A percentile compares a stretch with the other conserved stretches of the same genome.
Conservation (phyloP, 768 basidiomycete genomes). For the Boletus subcaerulescens region DNA sequence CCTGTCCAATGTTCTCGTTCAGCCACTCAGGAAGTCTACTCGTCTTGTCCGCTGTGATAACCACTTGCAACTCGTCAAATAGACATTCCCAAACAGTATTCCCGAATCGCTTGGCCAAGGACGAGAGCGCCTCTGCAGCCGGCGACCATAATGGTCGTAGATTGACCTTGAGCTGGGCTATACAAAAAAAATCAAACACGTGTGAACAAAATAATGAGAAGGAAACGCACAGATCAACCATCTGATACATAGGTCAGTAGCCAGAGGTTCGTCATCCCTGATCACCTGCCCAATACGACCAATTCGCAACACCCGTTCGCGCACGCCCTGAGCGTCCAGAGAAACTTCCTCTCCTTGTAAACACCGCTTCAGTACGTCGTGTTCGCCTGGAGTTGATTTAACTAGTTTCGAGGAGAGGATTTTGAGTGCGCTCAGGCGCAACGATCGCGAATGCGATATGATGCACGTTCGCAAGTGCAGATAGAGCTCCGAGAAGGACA, state of each 20-base stretch:
- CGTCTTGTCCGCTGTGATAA: constrained; percentile 14
- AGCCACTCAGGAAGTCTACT: constrained; percentile 25
- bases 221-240: constrained; percentile 68
- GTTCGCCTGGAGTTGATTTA: constrained; percentile 38
- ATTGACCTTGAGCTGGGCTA: constrained; percentile 92
- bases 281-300: constrained; percentile 65
- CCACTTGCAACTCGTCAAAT: constrained; percentile 56
- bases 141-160: constrained; percentile 88
- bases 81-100: constrained; percentile 71
- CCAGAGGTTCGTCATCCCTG: constrained; percentile 45
- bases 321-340: constrained; percentile 72
- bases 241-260: constrained; percentile 60
- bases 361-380: constrained; percentile 61
- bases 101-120: constrained; percentile 52
- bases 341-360: constrained; percentile 79
- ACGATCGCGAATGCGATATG: constrained; percentile 65
- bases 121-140: constrained; percentile 62
- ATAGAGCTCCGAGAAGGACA: constrained; percentile 52
- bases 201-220: background rate
- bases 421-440: constrained; percentile 64
- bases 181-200: background rate
- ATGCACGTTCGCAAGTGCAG: constrained; percentile 50
- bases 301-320: constrained; percentile 82
- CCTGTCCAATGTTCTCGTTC: constrained; percentile 18
- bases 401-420: constrained; percentile 57